Base-by-base conservation (phyloP, 495 filamentous ascomycete species). In the Staphylotrichum tortipilum region DNA sequence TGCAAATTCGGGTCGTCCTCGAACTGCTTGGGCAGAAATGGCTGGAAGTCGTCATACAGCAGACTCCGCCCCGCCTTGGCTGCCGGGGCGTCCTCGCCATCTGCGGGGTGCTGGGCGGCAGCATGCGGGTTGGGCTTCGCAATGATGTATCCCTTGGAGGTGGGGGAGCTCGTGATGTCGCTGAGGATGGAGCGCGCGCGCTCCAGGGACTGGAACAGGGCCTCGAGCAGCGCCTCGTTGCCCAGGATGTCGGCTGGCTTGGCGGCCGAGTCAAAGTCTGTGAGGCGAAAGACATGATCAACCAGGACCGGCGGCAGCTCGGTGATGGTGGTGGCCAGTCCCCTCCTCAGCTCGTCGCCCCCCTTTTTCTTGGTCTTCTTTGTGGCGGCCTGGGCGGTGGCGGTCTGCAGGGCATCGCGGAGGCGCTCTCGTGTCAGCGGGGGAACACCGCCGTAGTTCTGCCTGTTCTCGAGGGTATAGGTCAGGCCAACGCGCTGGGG, bases 11-110 rank as follows among this genome's bases (percentile, higher is more conserved):
- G 70, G 48, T 84, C 81, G 9, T 80, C 71, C 52, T 82, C 82
- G 56, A 94, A 89, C 58, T 98, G 92, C 24, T 76, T 74, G 0
- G 92, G 92, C 37, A 82, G 74, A 68, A 96, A 98, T 0, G 92
- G 92, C 59, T 96, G 91, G 60, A 95, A 96, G 54, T 98, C 92
- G 44, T 95, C 86, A 57, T 97, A 98, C 10, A 94, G 64, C 4
- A 92, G 57, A 15, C 64, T 62, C 47, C 72, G 69, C 8, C n/a
- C n/a, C n/a, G 66, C 65, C 36, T 73, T 64, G 39, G 72, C 59
- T 12, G 61, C 53, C 42, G 65, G 64, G 1, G 57, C 47, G 10
- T 68, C 69, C 4, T 73, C 68, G 10, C 59, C 58, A 18, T 69
- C 71, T 8, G 68, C 69, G 39, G 56, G 17, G 19, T 23, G 56